phyloP scores from a whole-genome alignment of 2,329 filamentous ascomycete genomes.

The Teratosphaeria zuluensis region DNA sequence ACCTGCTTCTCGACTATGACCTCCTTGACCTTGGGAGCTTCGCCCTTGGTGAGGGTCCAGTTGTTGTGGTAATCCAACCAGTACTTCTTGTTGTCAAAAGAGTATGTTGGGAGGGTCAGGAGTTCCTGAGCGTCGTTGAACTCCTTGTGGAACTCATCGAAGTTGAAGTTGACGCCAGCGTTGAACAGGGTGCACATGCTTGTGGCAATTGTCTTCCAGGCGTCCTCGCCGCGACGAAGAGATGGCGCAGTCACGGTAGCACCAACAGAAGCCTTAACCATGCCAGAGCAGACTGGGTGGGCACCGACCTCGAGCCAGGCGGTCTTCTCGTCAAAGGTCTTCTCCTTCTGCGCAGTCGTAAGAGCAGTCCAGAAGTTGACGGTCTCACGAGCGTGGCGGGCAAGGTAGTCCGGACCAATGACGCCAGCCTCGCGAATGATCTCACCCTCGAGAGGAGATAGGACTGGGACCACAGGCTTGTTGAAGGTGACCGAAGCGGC shows the following conservation, averaged over 20 bases:
- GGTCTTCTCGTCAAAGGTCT: conserved; percentile 54
- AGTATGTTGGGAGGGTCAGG: conserved; percentile 57
- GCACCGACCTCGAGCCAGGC: conserved; percentile 67
- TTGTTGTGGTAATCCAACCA: conserved; percentile 64
- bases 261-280: conserved; percentile 57
- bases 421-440: conserved; percentile 48
- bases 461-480: conserved; percentile 50
- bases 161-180: conserved; percentile 55
- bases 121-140: conserved; percentile 50
- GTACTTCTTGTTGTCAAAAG: conserved; percentile 62
- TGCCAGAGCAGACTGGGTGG: conserved; percentile 57
- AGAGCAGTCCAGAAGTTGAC: conserved; percentile 61
- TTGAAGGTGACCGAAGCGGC: conserved; percentile 48
- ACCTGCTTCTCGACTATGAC: conserved; percentile 28
- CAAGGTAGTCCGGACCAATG: conserved; percentile 54
- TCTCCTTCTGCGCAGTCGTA: conserved; percentile 47
- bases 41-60: conserved; percentile 61
- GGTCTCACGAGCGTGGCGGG: conserved; percentile 55
- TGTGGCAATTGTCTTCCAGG: conserved; percentile 54
- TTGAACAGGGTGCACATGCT: conserved; percentile 52
- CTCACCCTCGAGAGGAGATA: conserved; percentile 57
- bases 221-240: conserved; percentile 51
- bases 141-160: conserved; percentile 59
- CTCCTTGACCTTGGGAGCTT: conserved; percentile 36
- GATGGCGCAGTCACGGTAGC: conserved; percentile 49